Base-by-base conservation (phyloP, 2,329 filamentous ascomycete genomes). In the Acephala macrosclerotiorum region DNA sequence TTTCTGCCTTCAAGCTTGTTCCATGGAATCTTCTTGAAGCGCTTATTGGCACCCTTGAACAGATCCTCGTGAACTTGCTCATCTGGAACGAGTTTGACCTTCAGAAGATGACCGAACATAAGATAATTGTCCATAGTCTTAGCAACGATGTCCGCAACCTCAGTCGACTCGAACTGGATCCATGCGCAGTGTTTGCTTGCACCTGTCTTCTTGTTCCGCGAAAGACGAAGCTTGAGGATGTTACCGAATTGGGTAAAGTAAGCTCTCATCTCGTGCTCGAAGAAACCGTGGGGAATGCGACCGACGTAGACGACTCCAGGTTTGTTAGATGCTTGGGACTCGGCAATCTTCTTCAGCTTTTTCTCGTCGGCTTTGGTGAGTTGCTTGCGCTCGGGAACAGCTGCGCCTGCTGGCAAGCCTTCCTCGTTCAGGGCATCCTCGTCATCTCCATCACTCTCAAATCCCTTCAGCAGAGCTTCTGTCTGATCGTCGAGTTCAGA, bases 101-200 rank as follows among this genome's bases (percentile, higher is more conserved):
- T 95, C 72, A 99, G 84, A 68, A 98, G 91, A 78, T 97, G 95
- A 6, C 93, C 93, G 78, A 97, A 98, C 76, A 99, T 86, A 45
- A 98, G 88, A 80, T 99, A 99, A 81, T 94, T 96, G 84, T 97
- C 89, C 96, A 99, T 99, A 25, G 96, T 97, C 81, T 94, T 92
- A 58, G 93, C 91, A 35, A 97, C 95, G 72, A 98, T 94, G 74
- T 93, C 91, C 45, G 96, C 95, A n/a, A 94, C 92, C 64, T 93
- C 90, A 38, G 84, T 82, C 7, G 86, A 87, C 2, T 81, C 81
- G 75, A 99, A 99, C 80, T 99, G 93, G 75, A 99, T 86, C 79
- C 97, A 99, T 36, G 93, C 96, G 76, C 91, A 97, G 83, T 98
- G 96, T 83, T 96, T 97, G 77, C 91, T 94, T 65, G 89, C 88